These are phyloP conservation scores for Noccaea bulbosa DNA, from an alignment of 345 rosid genomes.

Conservation along the genomic window DNA sequence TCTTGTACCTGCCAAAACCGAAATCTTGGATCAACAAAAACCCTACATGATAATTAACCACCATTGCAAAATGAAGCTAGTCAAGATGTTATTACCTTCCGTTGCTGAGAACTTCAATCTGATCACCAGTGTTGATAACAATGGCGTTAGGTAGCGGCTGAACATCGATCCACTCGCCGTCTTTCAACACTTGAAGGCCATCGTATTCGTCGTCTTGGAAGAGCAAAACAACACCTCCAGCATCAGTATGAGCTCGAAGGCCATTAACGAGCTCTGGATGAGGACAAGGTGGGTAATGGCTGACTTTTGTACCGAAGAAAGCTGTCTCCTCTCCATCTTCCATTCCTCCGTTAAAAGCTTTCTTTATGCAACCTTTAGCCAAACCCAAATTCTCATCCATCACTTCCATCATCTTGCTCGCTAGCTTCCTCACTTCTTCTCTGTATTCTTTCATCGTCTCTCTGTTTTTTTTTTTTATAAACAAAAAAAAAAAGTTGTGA, in stretches of 20 bases:
- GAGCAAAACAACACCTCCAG: slow-evolving; percentile 87
- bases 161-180: slow-evolving; percentile 81
- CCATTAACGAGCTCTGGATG: slow-evolving; percentile 69
- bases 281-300: slow-evolving; percentile 97
- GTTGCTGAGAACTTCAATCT: slow-evolving; percentile 87
- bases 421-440: slow-evolving; percentile 70
- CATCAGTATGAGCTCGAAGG: slow-evolving; percentile 92
- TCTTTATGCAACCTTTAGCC: slow-evolving; percentile 66
- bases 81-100: slow-evolving; percentile 48
- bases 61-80: too few relatives aligned
- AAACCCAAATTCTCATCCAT: slow-evolving; percentile 87
- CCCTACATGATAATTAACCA: neutral
- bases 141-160: slow-evolving; percentile 73
- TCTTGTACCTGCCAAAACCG: slow-evolving; percentile 61
- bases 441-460: slow-evolving; percentile 79
- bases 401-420: slow-evolving; percentile 73
- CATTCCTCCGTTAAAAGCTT: slow-evolving; percentile 58
- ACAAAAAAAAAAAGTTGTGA: neutral
- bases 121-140: slow-evolving; percentile 91
- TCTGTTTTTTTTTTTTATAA: slow-evolving; percentile 47
- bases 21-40: neutral
- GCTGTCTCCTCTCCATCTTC: slow-evolving; percentile 53
- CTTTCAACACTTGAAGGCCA: slow-evolving; percentile 89
- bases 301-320: slow-evolving; percentile 83
- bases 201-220: slow-evolving; percentile 82